phyloP scores from a whole-genome alignment of 345 rosid genomes.

The Carallia pectinifolia region DNA sequence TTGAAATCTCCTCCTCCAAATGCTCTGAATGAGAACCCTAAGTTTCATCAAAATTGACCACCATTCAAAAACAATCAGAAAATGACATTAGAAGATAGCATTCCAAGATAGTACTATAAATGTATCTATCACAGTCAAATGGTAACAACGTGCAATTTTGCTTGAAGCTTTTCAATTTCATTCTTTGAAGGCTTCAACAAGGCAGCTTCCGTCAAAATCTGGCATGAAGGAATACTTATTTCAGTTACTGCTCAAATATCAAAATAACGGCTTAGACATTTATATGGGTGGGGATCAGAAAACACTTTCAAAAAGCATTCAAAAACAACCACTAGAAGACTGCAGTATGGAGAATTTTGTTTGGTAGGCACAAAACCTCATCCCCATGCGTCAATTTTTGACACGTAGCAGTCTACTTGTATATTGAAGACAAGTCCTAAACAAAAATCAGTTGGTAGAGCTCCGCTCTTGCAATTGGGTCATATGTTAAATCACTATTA shows the following conservation, averaged over 20 bases:
- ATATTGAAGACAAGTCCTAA: too few relatives aligned
- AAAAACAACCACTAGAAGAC: too few relatives aligned
- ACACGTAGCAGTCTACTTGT: too few relatives aligned
- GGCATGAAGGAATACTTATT: slow-evolving; percentile 19
- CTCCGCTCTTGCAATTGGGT: too few relatives aligned
- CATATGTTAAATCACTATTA: too few relatives aligned
- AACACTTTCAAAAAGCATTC: slow-evolving; percentile 13
- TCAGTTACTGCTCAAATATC: background rate
- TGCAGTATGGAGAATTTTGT: too few relatives aligned
- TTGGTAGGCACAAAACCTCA: too few relatives aligned
- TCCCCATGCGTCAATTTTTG: too few relatives aligned
- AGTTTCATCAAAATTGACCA: background rate
- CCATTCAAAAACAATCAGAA: slow-evolving; percentile 1
- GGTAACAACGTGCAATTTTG: slow-evolving; percentile 84
- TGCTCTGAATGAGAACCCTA: too few relatives aligned
- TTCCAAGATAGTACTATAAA: slow-evolving; percentile 6
- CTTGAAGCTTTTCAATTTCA: slow-evolving; percentile 94
- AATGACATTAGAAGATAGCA: slow-evolving; percentile 6
- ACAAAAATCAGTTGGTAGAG: too few relatives aligned
- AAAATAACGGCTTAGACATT: too few relatives aligned
- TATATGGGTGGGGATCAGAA: background rate
- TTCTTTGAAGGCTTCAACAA: slow-evolving; percentile 89
- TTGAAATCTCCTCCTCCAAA: slow-evolving; percentile 81
- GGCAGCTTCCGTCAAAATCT: slow-evolving; percentile 95
- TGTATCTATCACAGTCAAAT: background rate